Evolutionary conservation across 768 basidiomycete genomes (phyloP).

Genomic region (Pulveroboletus sp.): DNA sequence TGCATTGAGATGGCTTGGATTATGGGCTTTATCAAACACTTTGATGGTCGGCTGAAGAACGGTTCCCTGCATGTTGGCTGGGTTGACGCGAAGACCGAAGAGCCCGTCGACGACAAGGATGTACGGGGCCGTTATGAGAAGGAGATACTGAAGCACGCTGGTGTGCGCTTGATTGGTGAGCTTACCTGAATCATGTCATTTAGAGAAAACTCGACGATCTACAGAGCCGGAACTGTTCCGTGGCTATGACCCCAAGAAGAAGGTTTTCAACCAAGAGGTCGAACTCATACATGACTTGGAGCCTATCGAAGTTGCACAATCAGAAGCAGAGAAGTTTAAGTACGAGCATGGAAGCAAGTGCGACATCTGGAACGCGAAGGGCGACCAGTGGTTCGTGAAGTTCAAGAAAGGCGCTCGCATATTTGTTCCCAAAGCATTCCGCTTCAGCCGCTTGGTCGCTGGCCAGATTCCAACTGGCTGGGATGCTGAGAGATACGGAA

Average conservation of each 20-base stretch:
- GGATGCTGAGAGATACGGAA: constrained; percentile 94
- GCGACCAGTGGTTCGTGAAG: constrained; percentile 96
- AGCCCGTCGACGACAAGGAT: constrained; percentile 98
- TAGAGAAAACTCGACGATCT: constrained; percentile 10
- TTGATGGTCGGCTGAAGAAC: constrained; percentile 92
- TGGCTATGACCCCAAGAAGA: constrained; percentile 96
- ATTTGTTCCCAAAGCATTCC: constrained; percentile 90
- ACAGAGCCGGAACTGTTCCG: constrained; percentile 96
- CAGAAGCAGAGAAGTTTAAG: constrained; percentile 94
- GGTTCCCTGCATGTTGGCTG: constrained; percentile 94
- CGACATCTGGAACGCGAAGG: constrained; percentile 88
- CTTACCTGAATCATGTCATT: not conserved
- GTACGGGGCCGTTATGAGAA: constrained; percentile 91
- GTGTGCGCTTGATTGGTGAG: constrained; percentile 91
- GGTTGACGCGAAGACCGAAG: constrained; percentile 91
- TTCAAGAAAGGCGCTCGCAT: constrained; percentile 97
- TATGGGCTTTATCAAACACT: constrained; percentile 98
- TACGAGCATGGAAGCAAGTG: constrained; percentile 94
- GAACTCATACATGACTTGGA: constrained; percentile 96
- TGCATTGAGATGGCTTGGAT: constrained; percentile 99
- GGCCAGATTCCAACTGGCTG: constrained; percentile 98
- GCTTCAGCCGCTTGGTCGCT: constrained; percentile 89
- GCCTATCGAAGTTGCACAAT: constrained; percentile 86
- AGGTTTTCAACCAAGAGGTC: constrained; percentile 95
- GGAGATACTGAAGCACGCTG: constrained; percentile 85